These are phyloP conservation scores for Parathielavia hyrcaniae DNA, from an alignment of 495 filamentous ascomycete genomes.

Conservation along the genomic window DNA sequence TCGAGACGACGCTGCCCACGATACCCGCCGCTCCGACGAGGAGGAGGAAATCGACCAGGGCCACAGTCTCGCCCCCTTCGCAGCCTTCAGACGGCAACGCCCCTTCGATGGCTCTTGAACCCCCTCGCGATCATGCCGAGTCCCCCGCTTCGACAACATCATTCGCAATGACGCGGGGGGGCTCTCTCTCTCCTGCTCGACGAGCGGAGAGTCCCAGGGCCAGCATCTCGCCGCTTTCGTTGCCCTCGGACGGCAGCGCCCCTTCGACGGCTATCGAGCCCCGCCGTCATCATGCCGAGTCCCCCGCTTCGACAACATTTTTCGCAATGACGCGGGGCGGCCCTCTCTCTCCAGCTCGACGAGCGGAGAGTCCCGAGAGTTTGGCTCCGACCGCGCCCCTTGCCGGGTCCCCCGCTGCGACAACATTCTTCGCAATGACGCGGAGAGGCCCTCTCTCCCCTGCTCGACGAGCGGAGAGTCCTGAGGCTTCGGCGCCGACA, in stretches of 20 bases:
- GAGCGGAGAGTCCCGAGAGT: background rate
- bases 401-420: too few relatives aligned
- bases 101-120: background rate
- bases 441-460: background rate
- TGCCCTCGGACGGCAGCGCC: conserved; percentile 1
- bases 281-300: background rate
- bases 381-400: background rate
- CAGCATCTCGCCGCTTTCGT: conserved; percentile 1
- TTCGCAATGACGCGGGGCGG: too few relatives aligned
- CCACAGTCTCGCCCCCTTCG: conserved; percentile 2
- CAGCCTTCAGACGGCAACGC: conserved; percentile 5
- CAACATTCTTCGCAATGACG: too few relatives aligned
- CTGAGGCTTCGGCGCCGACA: background rate
- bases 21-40: conserved; percentile 13
- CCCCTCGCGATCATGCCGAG: background rate
- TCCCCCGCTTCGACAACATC: too few relatives aligned
- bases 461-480: background rate
- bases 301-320: too few relatives aligned
- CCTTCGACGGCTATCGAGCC: background rate
- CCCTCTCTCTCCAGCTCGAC: too few relatives aligned
- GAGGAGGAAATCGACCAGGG: conserved; percentile 13
- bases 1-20: conserved; percentile 24
- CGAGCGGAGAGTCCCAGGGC: background rate
- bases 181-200: too few relatives aligned
- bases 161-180: too few relatives aligned